Conservation (phyloP, 352 stramenopile genomes). For the Ochromonadaceae sp. region DNA sequence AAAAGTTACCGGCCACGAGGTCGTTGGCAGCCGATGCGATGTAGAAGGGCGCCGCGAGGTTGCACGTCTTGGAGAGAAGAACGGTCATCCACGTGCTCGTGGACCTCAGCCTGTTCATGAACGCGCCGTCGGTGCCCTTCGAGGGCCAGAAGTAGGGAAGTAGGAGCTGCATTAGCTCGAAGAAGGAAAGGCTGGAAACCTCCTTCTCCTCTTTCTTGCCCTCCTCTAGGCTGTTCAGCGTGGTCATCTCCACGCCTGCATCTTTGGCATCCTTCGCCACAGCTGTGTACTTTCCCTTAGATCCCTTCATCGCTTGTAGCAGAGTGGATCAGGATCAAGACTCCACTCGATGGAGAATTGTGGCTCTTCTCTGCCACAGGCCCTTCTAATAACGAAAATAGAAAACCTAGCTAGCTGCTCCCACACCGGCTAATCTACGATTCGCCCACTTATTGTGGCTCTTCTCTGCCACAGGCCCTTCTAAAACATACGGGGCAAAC, state of each 20-base stretch:
- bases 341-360: background rate
- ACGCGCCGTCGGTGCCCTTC: slow-evolving; percentile 34
- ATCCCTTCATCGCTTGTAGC: background rate
- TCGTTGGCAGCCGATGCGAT: slow-evolving; percentile 77
- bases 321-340: background rate
- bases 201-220: too few species aligned
- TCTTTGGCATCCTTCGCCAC: background rate
- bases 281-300: background rate
- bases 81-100: slow-evolving; percentile 80
- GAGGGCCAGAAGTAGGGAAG: slow-evolving; percentile 63
- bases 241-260: background rate
- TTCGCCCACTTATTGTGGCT: too few species aligned
- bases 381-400: background rate
- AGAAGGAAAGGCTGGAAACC: too few species aligned
- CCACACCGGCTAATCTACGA: too few species aligned
- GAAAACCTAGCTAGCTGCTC: too few species aligned
- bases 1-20: slow-evolving; percentile 47
- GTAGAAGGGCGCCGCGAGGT: slow-evolving; percentile 72
- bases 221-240: background rate
- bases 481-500: too few species aligned
- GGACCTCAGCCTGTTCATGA: slow-evolving; percentile 48
- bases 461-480: too few species aligned
- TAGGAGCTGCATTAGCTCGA: too few species aligned
- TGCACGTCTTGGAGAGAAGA: slow-evolving; percentile 70
- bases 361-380: too few species aligned